A percentile compares a stretch with the other conserved stretches of the same genome.
phyloP scores from a whole-genome alignment of 2,329 filamentous ascomycete species.

The Dactylellina sp. region DNA sequence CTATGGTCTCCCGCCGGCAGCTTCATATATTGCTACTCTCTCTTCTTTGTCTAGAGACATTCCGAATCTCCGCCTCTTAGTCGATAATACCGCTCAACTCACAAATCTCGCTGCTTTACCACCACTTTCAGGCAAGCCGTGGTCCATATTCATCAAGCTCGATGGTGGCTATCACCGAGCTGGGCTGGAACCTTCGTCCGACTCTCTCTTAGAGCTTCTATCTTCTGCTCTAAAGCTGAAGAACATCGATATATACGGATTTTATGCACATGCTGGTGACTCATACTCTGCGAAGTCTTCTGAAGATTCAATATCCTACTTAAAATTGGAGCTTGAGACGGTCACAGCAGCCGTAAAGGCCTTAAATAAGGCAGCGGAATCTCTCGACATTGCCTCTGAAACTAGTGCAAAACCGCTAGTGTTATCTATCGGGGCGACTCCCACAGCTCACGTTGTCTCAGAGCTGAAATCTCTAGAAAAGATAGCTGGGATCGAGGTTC shows the following conservation, averaged over 20 bases:
- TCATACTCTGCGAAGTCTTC: conserved; percentile 73
- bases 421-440: conserved; percentile 80
- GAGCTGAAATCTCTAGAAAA: conserved; percentile 59
- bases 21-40: conserved; percentile 72
- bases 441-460: conserved; percentile 68
- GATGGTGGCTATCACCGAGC: conserved; percentile 79
- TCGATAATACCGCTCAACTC: conserved; percentile 76
- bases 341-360: conserved; percentile 66
- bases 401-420: conserved; percentile 61
- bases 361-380: conserved; percentile 59
- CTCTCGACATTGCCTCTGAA: conserved; percentile 59
- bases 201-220: conserved; percentile 61
- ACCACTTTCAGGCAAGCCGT: conserved; percentile 66
- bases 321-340: conserved; percentile 72
- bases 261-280: conserved; percentile 80
- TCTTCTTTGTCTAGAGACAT: conserved; percentile 70
- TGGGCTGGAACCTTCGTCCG: conserved; percentile 68
- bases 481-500: conserved; percentile 58
- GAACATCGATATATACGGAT: conserved; percentile 68
- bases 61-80: conserved; percentile 73
- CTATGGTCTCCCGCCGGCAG: conserved; percentile 77
- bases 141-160: conserved; percentile 77
- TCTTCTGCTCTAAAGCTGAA: conserved; percentile 59
- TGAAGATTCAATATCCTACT: conserved; percentile 70
- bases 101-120: conserved; percentile 57